A percentile compares a stretch with the other conserved stretches of the same genome.
Evolutionary conservation across 257 asterid genomes (phyloP).

Genomic region (Cordia subcordata): DNA sequence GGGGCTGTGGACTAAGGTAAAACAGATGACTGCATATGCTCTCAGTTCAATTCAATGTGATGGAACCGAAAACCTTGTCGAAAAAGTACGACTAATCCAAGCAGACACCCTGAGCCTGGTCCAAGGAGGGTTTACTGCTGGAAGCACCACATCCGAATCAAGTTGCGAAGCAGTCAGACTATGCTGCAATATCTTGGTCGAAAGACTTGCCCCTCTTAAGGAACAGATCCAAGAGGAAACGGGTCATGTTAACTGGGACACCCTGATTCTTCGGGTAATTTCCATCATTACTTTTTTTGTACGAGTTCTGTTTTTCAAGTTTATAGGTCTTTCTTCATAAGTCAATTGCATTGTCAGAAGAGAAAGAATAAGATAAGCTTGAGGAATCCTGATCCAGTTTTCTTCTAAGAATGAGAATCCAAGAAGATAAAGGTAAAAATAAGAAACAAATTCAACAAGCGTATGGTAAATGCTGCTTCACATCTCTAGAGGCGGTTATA

Average conservation of each 20-base stretch:
- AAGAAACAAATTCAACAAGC: too few relatives aligned
- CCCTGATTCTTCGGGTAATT: conserved; percentile 48
- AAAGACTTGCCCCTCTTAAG: conserved; percentile 45
- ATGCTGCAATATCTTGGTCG: conserved; percentile 62
- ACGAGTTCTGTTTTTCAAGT: too few relatives aligned
- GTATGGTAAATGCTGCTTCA: too few relatives aligned
- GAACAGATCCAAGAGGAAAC: conserved; percentile 35
- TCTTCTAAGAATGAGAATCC: too few relatives aligned
- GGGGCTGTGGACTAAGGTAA: conserved; percentile 80
- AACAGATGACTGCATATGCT: conserved; percentile 59
- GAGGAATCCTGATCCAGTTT: too few relatives aligned
- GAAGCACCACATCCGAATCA: conserved; percentile 80
- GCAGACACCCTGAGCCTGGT: conserved; percentile 63
- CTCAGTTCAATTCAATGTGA: conserved; percentile 44
- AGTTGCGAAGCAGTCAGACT: conserved; percentile 70
- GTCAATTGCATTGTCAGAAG: too few relatives aligned
- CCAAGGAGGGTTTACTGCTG: conserved; percentile 67
- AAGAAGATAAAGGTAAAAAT: too few relatives aligned
- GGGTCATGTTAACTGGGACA: conserved; percentile 44
- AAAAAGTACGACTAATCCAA: conserved; percentile 63
- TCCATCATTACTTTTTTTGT: not conserved
- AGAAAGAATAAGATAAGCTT: too few relatives aligned
- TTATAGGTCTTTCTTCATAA: too few relatives aligned
- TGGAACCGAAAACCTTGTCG: conserved; percentile 43
- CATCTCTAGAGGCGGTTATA: too few relatives aligned